Percentiles rank a stretch among this genome's conserved stretches.
phyloP scores from a whole-genome alignment of 2,329 filamentous ascomycete genomes.

The Colletotrichum sp. region DNA sequence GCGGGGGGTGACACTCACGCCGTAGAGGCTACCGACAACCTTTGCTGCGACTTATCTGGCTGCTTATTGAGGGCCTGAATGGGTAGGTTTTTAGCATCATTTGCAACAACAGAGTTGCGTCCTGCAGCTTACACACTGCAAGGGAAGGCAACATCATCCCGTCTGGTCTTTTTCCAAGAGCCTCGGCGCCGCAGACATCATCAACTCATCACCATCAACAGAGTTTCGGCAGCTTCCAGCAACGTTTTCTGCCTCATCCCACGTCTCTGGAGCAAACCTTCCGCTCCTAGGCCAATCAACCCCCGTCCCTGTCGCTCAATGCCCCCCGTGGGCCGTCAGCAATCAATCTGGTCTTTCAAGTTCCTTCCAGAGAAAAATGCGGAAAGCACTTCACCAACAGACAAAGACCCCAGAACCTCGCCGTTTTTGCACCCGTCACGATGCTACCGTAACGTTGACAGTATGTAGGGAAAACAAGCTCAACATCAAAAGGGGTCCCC shows the following conservation, averaged over 20 bases:
- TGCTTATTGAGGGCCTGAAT: background rate
- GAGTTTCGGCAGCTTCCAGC: slow-evolving; percentile 15
- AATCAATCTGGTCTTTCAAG: background rate
- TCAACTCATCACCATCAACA: background rate
- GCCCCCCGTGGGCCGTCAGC: background rate
- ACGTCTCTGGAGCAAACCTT: slow-evolving; percentile 9
- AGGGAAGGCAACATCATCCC: background rate
- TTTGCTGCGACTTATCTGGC: background rate
- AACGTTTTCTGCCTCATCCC: background rate
- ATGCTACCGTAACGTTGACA: background rate
- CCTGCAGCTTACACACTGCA: background rate
- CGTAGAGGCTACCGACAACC: background rate
- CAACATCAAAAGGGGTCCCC: background rate
- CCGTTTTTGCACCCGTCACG: background rate
- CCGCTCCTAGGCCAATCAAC: background rate
- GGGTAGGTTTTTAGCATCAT: background rate
- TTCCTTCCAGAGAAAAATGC: background rate
- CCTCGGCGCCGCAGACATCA: background rate
- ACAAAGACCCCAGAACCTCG: background rate
- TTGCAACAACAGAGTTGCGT: background rate
- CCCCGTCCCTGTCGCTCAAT: slow-evolving; percentile 5
- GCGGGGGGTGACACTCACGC: background rate
- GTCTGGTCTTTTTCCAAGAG: background rate
- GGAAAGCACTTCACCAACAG: background rate
- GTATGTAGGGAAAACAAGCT: slow-evolving; percentile 4